These are phyloP conservation scores for Neonectria punicea DNA, from an alignment of 2,329 filamentous ascomycete species.

Conservation along the genomic window DNA sequence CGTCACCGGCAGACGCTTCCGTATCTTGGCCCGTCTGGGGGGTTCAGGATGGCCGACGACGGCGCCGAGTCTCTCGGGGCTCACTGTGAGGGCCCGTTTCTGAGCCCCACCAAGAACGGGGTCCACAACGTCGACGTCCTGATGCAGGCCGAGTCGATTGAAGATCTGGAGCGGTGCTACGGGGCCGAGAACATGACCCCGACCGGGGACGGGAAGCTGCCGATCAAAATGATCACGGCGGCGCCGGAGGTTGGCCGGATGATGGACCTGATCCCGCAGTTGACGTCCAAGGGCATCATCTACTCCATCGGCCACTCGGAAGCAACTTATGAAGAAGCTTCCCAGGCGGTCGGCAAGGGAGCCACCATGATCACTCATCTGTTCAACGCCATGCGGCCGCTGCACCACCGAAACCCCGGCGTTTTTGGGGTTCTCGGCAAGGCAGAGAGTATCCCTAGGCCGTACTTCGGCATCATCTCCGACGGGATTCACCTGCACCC, in stretches of 20 bases:
- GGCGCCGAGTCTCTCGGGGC: slow-evolving; percentile 90
- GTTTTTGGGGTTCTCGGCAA: slow-evolving; percentile 87
- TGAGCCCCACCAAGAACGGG: slow-evolving; percentile 85
- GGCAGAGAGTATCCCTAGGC: slow-evolving; percentile 66
- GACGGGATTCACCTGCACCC: slow-evolving; percentile 93
- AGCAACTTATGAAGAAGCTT: slow-evolving; percentile 85
- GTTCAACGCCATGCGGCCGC: slow-evolving; percentile 92
- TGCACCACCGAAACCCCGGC: slow-evolving; percentile 91
- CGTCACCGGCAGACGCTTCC: slow-evolving; percentile 68
- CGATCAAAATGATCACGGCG: slow-evolving; percentile 84
- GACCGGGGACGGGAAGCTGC: slow-evolving; percentile 48
- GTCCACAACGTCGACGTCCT: slow-evolving; percentile 83
- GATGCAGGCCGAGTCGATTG: slow-evolving; percentile 69
- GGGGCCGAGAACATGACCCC: slow-evolving; percentile 73
- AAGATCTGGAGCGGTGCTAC: slow-evolving; percentile 77
- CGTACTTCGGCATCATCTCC: slow-evolving; percentile 89
- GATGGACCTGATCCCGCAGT: slow-evolving; percentile 72
- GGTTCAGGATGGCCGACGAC: slow-evolving; percentile 66
- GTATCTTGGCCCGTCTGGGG: slow-evolving; percentile 78
- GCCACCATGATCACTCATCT: slow-evolving; percentile 92
- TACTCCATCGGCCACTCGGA: slow-evolving; percentile 89
- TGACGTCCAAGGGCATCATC: slow-evolving; percentile 74
- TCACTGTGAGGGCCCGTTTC: slow-evolving; percentile 91
- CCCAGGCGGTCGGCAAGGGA: slow-evolving; percentile 75
- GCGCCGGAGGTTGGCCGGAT: slow-evolving; percentile 84